A percentile compares a stretch with the other conserved stretches of the same genome.
Evolutionary conservation across 805 yeast genomes (phyloP).

Genomic region (Yarrowia deformans): DNA sequence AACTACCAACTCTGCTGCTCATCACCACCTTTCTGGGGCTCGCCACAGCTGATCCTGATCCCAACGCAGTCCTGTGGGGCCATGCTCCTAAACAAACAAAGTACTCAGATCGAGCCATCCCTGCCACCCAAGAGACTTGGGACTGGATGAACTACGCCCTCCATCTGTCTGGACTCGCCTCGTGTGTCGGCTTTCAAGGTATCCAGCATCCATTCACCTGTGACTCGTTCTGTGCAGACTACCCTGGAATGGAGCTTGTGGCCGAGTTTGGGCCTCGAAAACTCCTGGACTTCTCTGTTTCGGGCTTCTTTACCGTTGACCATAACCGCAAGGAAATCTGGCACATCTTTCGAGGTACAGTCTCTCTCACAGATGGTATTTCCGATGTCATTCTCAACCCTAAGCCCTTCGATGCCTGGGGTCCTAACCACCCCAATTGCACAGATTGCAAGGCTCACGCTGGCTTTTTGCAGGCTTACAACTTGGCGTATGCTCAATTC

Average conservation of each 20-base stretch:
- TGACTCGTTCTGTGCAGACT: conserved; percentile 10
- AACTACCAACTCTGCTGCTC: neutral
- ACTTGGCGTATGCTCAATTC: conserved; percentile 1
- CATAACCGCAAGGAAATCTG: conserved; percentile 10
- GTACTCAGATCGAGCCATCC: conserved; percentile 12
- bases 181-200: conserved; percentile 17
- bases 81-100: conserved; percentile 1
- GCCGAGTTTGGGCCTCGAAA: conserved; percentile 15
- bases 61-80: neutral
- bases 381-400: neutral
- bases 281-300: conserved; percentile 1
- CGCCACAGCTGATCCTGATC: neutral
- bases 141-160: conserved; percentile 31
- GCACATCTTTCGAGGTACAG: conserved; percentile 12
- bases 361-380: conserved; percentile 7
- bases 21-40: neutral
- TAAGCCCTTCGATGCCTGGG: conserved; percentile 13
- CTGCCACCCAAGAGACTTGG: conserved; percentile 14
- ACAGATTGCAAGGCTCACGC: conserved; percentile 5
- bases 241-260: conserved; percentile 2
- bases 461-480: conserved; percentile 5
- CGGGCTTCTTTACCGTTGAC: conserved; percentile 10
- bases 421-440: conserved; percentile 16
- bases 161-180: conserved; percentile 21
- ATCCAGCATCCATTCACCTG: conserved; percentile 4